Evolutionary conservation across 441 rosid species (phyloP), one percentile per base, ranked within the genome.

Genomic region (Sinapis alba): DNA sequence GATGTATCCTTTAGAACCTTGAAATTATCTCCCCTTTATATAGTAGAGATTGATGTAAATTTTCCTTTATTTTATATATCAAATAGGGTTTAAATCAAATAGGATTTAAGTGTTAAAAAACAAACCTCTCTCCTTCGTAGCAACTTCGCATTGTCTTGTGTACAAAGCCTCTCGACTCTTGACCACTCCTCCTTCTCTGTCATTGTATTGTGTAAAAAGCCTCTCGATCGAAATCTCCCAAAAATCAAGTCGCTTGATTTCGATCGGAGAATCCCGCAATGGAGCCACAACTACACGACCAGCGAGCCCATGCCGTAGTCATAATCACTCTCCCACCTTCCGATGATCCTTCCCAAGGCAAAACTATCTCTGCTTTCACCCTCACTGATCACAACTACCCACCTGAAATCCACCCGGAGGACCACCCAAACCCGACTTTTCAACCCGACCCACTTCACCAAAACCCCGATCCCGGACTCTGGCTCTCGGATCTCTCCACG

Each of bases 261-360:
- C 30, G 75, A 70, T 71, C 80, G 76, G 65, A 71, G 58, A 68
- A 41, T 73, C 67, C 2, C 28, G 51, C 12, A 57, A 92, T 93
- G 98, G 86, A 90, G 26, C 70, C 85, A 64, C 78, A 84, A 67
- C 82, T 23, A 21, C 68, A 78, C 13, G 79, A 80, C 3, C 62
- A 58, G 21, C 59, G 62, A 65, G 68, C 89, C 10, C 83, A 68
- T 58, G 84, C 91, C 3, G 87, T 95, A 0, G 94, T 95, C 27
- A 86, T 92, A 24, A 90, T 95, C 84, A 86, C 96, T 72, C 93
- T 95, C 68, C 99, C 99, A 34, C 98, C 98, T 0, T 78, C 89
- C 2, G 85, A 90, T 65, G 87, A 89, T 51, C 97, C 92, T 63
- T 88, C 92, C 38, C 18, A 85, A 66, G 98, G 98, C 77, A 95